Percentiles rank a stretch among this genome's conserved stretches.
These are phyloP conservation scores for Sisymbrium irio DNA, from an alignment of 345 rosid species.

Conservation along the genomic window DNA sequence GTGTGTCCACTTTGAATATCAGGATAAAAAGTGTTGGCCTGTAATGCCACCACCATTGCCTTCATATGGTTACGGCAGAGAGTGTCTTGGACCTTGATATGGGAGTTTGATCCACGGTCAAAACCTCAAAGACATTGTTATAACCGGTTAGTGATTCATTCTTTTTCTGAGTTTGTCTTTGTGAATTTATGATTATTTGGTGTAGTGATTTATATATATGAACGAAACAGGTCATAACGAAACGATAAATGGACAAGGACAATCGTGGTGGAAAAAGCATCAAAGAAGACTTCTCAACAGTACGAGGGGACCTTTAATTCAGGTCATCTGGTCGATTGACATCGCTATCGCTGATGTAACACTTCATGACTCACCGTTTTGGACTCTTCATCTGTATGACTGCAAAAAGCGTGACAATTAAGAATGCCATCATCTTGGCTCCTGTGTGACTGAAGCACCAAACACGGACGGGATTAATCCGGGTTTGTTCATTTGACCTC, in stretches of 20 bases:
- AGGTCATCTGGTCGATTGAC: constrained; percentile 93
- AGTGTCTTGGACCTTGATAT: constrained; percentile 63
- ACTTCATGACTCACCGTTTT: constrained; percentile 88
- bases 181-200: no score
- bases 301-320: constrained; percentile 94
- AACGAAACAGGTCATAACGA: constrained; percentile 79
- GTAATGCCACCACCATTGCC: constrained; percentile 69
- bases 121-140: constrained; percentile 63
- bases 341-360: constrained; percentile 75
- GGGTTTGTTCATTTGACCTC: constrained; percentile 40
- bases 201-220: background rate
- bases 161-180: background rate
- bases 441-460: constrained; percentile 80
- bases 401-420: constrained; percentile 84
- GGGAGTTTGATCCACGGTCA: constrained; percentile 74
- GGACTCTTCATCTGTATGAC: constrained; percentile 97
- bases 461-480: constrained; percentile 99
- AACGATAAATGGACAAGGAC: constrained; percentile 94
- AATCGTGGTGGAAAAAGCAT: constrained; percentile 93
- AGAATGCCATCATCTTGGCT: constrained; percentile 76
- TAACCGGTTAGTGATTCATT: constrained; percentile 46
- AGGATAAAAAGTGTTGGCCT: constrained; percentile 67
- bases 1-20: background rate
- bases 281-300: constrained; percentile 90
- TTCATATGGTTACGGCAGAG: constrained; percentile 69